Base-by-base conservation (phyloP, 208 protist genomes). In the Trypanosoma cruzi region DNA sequence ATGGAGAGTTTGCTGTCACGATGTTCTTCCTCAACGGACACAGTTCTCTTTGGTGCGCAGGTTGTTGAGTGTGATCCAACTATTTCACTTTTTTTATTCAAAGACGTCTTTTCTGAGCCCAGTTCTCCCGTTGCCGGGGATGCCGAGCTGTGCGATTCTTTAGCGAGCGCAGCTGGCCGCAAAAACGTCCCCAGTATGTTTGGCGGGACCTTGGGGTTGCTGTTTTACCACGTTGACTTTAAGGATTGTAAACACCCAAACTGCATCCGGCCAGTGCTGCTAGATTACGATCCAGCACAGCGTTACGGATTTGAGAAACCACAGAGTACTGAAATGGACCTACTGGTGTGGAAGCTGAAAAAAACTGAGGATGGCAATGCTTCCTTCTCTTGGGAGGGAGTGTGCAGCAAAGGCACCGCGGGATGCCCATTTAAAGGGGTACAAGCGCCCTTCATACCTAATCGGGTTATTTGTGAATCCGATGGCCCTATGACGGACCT, bases 151-250 rank as follows among this genome's bases (percentile, higher is more conserved):
- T 62, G 42, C 31, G 32, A 44, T 42, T n/a, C 20, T 42, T 29
- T 42, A 32, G 10, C 1, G 8, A 37, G 28, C 22, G 14, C 37
- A 14, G 24, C 14, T 18, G 42, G 49, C 2, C 18, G 37, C 28
- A 22, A 20, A 24, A 59, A 59, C 2, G n/a, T n/a, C 1, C 62
- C 53, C 24, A 29, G 10, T 22, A n/a, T 53, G 26, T 6, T 10
- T 16, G 26, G 53, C 6, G n/a, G 11, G 4, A 40, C 8, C 4
- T 1, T 48, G 14, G 53, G 54, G 18, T 26, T 24, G 11, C 22
- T 31, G 8, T 70, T 70, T 52, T 70, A 70, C 40, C 64, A 36
- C 11, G 29, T 61, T 48, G 53, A 70, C 26, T 26, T 24, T n/a
- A n/a, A n/a, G n/a, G n/a, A n/a, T 8, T 14, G 8, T 6, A 2